Percentiles rank a stretch among this genome's conserved stretches.
These are phyloP conservation scores for Irpex lacteus DNA, from an alignment of 1,284 basidiomycete genomes.

Conservation along the genomic window DNA sequence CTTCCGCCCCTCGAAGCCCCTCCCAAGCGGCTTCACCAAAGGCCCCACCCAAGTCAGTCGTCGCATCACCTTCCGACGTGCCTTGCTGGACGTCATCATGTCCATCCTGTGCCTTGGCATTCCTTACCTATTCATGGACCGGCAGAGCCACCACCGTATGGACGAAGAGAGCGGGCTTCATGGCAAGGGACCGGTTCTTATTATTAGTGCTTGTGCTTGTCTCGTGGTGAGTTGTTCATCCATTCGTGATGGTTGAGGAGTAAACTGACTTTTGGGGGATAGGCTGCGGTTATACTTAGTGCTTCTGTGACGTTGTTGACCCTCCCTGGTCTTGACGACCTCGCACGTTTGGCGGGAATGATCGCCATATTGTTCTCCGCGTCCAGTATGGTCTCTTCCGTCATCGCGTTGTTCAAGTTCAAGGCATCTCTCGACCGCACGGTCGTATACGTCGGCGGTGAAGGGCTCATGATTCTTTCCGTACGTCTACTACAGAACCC, in stretches of 20 bases:
- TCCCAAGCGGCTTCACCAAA: slow-evolving; percentile 41
- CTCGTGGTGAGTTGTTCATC: slow-evolving; percentile 51
- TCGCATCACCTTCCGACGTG: slow-evolving; percentile 44
- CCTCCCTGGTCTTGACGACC: slow-evolving; percentile 62
- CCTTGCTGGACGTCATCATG: slow-evolving; percentile 53
- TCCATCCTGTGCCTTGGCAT: slow-evolving; percentile 68
- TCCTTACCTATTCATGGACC: slow-evolving; percentile 66
- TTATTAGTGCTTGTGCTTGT: slow-evolving; percentile 62
- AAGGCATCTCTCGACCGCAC: slow-evolving; percentile 58
- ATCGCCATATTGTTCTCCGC: slow-evolving; percentile 65
- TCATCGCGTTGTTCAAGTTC: slow-evolving; percentile 64
- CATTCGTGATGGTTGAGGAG: not conserved
- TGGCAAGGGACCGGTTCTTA: slow-evolving; percentile 52
- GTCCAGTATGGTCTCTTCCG: slow-evolving; percentile 62
- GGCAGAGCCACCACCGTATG: slow-evolving; percentile 41
- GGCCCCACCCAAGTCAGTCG: slow-evolving; percentile 22
- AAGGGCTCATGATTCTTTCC: slow-evolving; percentile 57
- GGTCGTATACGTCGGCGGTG: slow-evolving; percentile 41
- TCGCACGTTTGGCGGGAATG: slow-evolving; percentile 60
- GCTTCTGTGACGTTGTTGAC: slow-evolving; percentile 76
- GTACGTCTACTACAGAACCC: slow-evolving; percentile 34
- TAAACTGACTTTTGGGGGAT: slow-evolving; percentile 10
- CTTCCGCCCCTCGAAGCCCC: slow-evolving; percentile 60
- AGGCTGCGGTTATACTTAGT: slow-evolving; percentile 76
- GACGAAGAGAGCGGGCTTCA: slow-evolving; percentile 60